phyloP scores from a whole-genome alignment of 805 yeast species.

The Candida krabiensis region DNA sequence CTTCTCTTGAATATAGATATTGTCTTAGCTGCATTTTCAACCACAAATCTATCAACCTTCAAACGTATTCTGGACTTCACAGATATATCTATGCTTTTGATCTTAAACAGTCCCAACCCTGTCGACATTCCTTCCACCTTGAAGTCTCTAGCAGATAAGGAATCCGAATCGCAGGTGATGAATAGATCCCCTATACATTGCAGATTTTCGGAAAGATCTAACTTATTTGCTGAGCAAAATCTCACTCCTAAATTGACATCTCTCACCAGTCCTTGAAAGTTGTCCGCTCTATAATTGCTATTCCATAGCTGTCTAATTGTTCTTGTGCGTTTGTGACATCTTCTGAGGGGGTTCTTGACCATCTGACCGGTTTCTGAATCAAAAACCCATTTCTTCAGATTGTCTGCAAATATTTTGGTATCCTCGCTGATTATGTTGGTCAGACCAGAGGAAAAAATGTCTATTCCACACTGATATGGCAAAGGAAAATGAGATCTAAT shows the following conservation, averaged over 20 bases:
- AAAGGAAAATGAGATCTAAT: constrained; percentile 11
- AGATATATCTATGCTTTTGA: constrained; percentile 3
- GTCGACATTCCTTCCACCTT: constrained; percentile 12
- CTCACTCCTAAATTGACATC: constrained; percentile 11
- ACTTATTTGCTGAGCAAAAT: constrained; percentile 7
- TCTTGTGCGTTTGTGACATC: constrained; percentile 11
- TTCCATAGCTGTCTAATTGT: constrained; percentile 8
- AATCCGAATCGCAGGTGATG: constrained; percentile 2
- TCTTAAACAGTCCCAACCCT: constrained; percentile 15
- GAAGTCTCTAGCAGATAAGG: constrained; percentile 8
- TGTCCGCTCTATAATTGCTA: constrained; percentile 7
- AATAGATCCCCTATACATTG: constrained; percentile 6
- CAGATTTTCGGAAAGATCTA: constrained; percentile 7
- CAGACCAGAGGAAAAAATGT: constrained; percentile 9
- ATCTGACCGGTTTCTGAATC: constrained; percentile 10
- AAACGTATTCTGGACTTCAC: constrained; percentile 11
- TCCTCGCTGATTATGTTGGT: constrained; percentile 1
- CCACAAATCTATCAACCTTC: constrained; percentile 6
- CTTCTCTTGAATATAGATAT: constrained; percentile 5
- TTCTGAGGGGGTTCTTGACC: constrained; percentile 12
- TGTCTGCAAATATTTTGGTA: constrained; percentile 5
- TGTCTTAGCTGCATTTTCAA: constrained; percentile 7
- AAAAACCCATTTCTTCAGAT: constrained; percentile 11
- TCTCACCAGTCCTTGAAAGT: constrained; percentile 5
- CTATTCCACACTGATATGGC: constrained; percentile 13